Evolutionary conservation across 2,329 filamentous ascomycete species (phyloP).

Genomic region (Berkeleyomyces basicola): DNA sequence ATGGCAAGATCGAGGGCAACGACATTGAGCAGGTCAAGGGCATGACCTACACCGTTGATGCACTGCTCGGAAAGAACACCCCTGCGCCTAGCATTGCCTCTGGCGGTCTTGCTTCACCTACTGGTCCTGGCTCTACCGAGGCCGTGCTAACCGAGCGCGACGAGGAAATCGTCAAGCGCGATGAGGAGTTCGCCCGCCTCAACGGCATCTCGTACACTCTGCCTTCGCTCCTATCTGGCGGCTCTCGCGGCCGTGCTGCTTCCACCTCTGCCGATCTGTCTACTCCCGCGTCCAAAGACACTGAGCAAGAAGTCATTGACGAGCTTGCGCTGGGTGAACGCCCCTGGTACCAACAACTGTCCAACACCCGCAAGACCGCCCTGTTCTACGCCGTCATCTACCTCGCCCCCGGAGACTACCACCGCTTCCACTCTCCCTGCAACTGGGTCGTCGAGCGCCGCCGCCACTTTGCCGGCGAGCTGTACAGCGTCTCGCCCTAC

Average conservation of each 20-base stretch:
- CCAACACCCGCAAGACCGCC: conserved; percentile 35
- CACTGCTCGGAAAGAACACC: conserved; percentile 58
- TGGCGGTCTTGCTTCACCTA: conserved; percentile 15
- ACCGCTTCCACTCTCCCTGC: conserved; percentile 90
- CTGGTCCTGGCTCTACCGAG: background rate
- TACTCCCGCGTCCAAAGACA: conserved; percentile 56
- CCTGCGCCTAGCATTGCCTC: conserved; percentile 36
- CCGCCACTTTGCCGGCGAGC: conserved; percentile 92
- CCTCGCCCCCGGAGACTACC: conserved; percentile 85
- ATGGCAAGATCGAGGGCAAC: conserved; percentile 77
- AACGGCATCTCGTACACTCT: conserved; percentile 95
- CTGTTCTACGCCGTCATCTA: conserved; percentile 94
- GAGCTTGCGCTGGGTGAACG: conserved; percentile 59
- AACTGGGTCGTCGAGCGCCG: conserved; percentile 90
- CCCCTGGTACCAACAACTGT: conserved; percentile 55
- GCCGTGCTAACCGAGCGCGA: conserved; percentile 24
- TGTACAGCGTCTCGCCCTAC: conserved; percentile 90
- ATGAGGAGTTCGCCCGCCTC: conserved; percentile 84
- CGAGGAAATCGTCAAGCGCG: conserved; percentile 54
- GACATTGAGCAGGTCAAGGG: conserved; percentile 98
- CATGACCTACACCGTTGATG: conserved; percentile 93
- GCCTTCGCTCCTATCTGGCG: conserved; percentile 72
- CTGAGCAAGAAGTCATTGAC: conserved; percentile 45
- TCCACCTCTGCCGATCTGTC: conserved; percentile 48
- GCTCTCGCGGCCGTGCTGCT: conserved; percentile 24